Base-by-base conservation (phyloP, 1,139 yeast species). In the Taiozyma onychis region DNA sequence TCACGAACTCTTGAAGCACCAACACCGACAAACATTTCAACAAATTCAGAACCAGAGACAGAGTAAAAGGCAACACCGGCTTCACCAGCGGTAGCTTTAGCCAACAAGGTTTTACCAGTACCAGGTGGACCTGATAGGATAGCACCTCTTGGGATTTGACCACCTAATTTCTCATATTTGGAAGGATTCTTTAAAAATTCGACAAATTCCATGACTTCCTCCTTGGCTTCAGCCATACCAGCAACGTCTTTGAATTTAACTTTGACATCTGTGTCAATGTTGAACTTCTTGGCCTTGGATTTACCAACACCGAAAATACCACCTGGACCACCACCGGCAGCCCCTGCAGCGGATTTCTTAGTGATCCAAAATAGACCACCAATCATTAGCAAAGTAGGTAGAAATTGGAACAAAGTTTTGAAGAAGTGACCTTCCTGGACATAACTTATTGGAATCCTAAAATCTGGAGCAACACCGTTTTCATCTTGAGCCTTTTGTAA, bases 71-170 rank as follows among this genome's bases (percentile, higher is more conserved):
- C 98, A 44, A 93, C 99, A 47, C 93, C 96, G 0, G 98, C 98
- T 69, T 93, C 99, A 57, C 99, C 99, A 1, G 99, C 99, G 43
- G 98, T 93, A 6, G 99, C 99, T 67, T 88, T 91, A n/a, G 99
- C 99, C 52, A 93, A 74, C 56, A 93, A 74, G 1, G 99, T 93
- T 69, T 93, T 93, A 83, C 99, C 99, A 8, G 99, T 93, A 76
- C 99, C 99, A 47, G 99, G 99, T n/a, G 98, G 97, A 53, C 99
- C 99, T 14, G 96, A 88, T 53, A 95, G 74, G 57, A 93, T 89
- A 13, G 99, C 99, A 62, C 99, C 99, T 66, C 98, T 82, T 47
- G 99, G 99, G 57, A 93, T 95, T 69, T 91, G 89, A 18, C 98
- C 99, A 43, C 99, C 99, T 48, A 93, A 74, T 56, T 81, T 83